Evolutionary conservation across 345 rosid species (phyloP).

Genomic region (Pistacia vera): DNA sequence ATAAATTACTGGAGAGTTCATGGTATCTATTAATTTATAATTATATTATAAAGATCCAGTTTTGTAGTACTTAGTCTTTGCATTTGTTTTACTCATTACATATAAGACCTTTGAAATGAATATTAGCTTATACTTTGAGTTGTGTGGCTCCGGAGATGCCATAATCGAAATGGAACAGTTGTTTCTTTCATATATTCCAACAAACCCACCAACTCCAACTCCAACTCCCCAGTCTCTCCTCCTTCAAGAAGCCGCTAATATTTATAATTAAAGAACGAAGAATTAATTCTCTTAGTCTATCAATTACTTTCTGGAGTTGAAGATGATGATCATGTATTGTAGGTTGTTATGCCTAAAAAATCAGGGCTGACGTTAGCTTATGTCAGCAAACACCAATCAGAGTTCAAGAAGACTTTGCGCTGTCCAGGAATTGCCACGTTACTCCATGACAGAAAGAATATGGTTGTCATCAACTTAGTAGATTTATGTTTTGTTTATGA

Average conservation of each 20-base stretch:
- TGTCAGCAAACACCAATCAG: too few relatives aligned
- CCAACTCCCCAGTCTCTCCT: neutral
- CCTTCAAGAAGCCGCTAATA: neutral
- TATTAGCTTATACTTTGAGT: neutral
- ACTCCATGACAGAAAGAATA: too few relatives aligned
- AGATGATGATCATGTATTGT: conserved; percentile 3
- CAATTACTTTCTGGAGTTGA: neutral
- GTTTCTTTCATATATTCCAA: neutral
- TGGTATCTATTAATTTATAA: too few relatives aligned
- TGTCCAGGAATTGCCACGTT: too few relatives aligned
- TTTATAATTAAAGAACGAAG: neutral
- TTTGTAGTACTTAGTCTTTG: neutral
- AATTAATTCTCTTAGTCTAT: neutral
- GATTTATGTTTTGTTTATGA: too few relatives aligned
- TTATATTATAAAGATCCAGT: neutral
- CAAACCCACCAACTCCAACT: neutral
- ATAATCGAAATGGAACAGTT: neutral
- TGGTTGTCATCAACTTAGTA: too few relatives aligned
- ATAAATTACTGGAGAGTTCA: too few relatives aligned
- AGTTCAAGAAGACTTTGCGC: too few relatives aligned
- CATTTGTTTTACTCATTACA: neutral
- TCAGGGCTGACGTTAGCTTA: too few relatives aligned
- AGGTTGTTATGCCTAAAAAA: too few relatives aligned
- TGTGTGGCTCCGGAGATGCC: neutral
- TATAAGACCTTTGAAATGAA: neutral